Base-by-base conservation (phyloP, 176 grass and related monocot species). In the Lolium rigidum region DNA sequence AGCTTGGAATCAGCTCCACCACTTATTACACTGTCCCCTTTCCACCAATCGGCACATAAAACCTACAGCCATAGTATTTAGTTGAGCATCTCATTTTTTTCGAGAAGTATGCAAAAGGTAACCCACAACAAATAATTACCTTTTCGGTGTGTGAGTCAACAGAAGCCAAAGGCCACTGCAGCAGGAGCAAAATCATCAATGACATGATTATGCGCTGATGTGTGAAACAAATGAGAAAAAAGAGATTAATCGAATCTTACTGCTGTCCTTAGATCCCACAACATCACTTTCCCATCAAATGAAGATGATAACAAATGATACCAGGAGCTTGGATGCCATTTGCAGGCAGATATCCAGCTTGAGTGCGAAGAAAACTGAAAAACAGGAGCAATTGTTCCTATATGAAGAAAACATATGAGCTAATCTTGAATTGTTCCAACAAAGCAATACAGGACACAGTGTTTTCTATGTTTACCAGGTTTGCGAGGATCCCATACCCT, bases 201-300 rank as follows among this genome's bases (percentile, higher is more conserved):
- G 4, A 76, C n/a, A 80, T 7, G 10, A 54, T 58, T 12, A 59
- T 18, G 17, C 24, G 55, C 60, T 41, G 20, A 14, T 26, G 7
- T 49, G 2, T 17, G 17, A 25, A 51, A 24, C 7, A 74, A 43
- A 50, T 66, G 47, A 83, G 50, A 61, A 83, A 64, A 25, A 12
- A 69, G 16, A 86, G 48, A 86, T 69, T 54, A 54, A 60, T 50
- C 38, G 77, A 85, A 92, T 70, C 77, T 77, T 96, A 97, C 97
- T 47, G 92, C 97, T 63, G 97, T 99, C 75, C 97, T 94, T 71
- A 99, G 90, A 84, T 99, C 97, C 97, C 97, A 99, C n/a, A 99
- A 68, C 94, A 97, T 99, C 26, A 99, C 94, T 86, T 96, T 96
- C 67, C 97, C 97, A 87, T 99, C 97, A 78, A 90, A 99, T 48